phyloP scores from a whole-genome alignment of 805 yeast genomes.

The Pachysolen tannophilus region DNA sequence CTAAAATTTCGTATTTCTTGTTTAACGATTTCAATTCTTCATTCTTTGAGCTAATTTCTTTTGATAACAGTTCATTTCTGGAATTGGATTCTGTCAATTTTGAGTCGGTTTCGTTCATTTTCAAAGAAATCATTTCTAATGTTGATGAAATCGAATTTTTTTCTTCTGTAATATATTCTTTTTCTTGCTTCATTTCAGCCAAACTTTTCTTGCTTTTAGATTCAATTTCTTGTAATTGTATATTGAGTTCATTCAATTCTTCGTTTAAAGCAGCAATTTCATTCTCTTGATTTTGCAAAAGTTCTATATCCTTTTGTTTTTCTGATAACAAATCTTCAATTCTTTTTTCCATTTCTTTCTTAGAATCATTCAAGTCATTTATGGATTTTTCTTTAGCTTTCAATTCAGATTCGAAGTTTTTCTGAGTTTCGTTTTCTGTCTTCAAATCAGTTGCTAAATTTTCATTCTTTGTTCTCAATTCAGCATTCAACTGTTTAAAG shows the following conservation, averaged over 20 bases:
- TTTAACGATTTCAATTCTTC: slow-evolving; percentile 1
- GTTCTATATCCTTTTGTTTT: no score
- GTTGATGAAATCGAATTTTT: slow-evolving; percentile 24
- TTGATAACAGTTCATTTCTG: neutral
- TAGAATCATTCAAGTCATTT: slow-evolving; percentile 8
- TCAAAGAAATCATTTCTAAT: slow-evolving; percentile 23
- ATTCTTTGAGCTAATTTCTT: neutral
- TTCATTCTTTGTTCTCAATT: slow-evolving; percentile 5
- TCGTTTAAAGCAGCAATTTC: slow-evolving; percentile 8
- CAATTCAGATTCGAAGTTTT: neutral
- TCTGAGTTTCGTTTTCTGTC: neutral
- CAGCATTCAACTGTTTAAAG: neutral
- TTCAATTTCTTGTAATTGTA: slow-evolving; percentile 22
- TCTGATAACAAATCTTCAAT: slow-evolving; percentile 1
- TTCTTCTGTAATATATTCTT: slow-evolving; percentile 21
- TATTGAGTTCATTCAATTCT: slow-evolving; percentile 1
- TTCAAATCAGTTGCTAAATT: slow-evolving; percentile 4
- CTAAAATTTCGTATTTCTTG: neutral
- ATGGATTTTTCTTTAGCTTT: neutral
- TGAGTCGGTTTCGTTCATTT: slow-evolving; percentile 16
- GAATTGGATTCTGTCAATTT: slow-evolving; percentile 3
- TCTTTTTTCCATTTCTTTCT: slow-evolving; percentile 17
- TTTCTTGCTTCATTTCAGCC: slow-evolving; percentile 16
- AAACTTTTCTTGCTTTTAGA: slow-evolving; percentile 18
- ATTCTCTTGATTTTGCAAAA: no score